A percentile compares a stretch with the other conserved stretches of the same genome.
Conservation (phyloP, 768 basidiomycete species). For the Trametopsis cervina region DNA sequence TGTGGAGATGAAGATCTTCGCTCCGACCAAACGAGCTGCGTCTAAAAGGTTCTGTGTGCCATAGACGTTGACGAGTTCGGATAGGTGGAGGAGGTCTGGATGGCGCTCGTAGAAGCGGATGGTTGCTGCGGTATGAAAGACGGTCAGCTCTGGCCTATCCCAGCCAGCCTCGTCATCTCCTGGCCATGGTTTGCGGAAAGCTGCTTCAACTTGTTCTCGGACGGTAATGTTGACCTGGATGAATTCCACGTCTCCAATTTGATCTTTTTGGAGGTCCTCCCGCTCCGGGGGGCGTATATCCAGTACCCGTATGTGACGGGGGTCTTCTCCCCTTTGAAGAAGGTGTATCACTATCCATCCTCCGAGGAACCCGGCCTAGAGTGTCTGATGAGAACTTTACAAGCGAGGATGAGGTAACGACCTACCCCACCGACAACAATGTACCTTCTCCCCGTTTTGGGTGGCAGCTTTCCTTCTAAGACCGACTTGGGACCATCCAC, state of each 20-base stretch:
- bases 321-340: conserved; percentile 64
- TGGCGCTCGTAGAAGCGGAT: conserved; percentile 75
- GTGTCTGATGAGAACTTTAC: background rate
- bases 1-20: conserved; percentile 56
- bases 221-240: conserved; percentile 54
- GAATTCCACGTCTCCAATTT: conserved; percentile 48
- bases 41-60: conserved; percentile 65
- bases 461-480: conserved; percentile 43
- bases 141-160: conserved; percentile 39
- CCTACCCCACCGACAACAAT: conserved; percentile 71
- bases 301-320: conserved; percentile 53
- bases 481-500: conserved; percentile 24
- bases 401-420: conserved; percentile 10
- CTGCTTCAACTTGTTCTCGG: conserved; percentile 42
- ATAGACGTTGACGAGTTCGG: conserved; percentile 54
- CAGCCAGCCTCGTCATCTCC: conserved; percentile 17
- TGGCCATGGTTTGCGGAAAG: conserved; percentile 64
- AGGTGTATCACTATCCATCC: conserved; percentile 73
- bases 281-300: conserved; percentile 61
- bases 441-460: conserved; percentile 66
- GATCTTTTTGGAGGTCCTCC: conserved; percentile 46
- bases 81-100: conserved; percentile 40
- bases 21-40: conserved; percentile 49
- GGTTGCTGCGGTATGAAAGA: conserved; percentile 73
- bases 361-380: conserved; percentile 66